Percentiles rank a stretch among this genome's conserved stretches.
phyloP scores from a whole-genome alignment of 2,329 filamentous ascomycete species.

The Fusarium sterilihyphosum region DNA sequence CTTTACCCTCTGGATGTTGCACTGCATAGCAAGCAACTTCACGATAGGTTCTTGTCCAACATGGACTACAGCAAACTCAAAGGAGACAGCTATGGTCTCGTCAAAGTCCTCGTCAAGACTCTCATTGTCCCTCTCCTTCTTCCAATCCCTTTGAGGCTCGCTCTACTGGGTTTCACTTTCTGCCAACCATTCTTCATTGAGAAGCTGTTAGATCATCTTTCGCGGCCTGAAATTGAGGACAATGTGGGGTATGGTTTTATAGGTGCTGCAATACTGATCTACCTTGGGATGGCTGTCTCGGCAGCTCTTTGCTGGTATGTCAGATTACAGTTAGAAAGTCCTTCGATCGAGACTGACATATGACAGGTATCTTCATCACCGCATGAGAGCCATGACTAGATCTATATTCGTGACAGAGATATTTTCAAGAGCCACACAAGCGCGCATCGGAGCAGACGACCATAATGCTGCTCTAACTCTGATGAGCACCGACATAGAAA shows the following conservation, averaged over 20 bases:
- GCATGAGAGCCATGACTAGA: neutral
- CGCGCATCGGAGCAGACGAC: neutral
- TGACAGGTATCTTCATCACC: neutral
- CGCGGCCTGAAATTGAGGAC: neutral
- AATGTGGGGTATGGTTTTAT: neutral
- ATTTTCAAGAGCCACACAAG: neutral
- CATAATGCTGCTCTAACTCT: neutral
- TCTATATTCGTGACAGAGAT: neutral
- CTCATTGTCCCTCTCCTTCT: neutral
- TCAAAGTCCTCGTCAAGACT: neutral
- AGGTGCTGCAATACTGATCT: neutral
- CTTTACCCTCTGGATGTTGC: constrained; percentile 49
- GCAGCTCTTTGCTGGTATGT: neutral
- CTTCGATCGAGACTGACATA: neutral
- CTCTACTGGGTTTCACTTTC: neutral
- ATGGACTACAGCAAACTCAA: neutral
- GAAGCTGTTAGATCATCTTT: neutral
- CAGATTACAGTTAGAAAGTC: neutral
- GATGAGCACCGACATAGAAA: neutral
- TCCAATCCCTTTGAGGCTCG: neutral
- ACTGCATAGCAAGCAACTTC: constrained; percentile 16
- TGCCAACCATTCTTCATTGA: neutral
- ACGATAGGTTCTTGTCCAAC: constrained; percentile 37
- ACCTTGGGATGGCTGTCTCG: neutral
- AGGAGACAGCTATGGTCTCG: neutral